These are phyloP conservation scores for Fusarium nodosum DNA, from an alignment of 2,329 filamentous ascomycete species.

Conservation along the genomic window DNA sequence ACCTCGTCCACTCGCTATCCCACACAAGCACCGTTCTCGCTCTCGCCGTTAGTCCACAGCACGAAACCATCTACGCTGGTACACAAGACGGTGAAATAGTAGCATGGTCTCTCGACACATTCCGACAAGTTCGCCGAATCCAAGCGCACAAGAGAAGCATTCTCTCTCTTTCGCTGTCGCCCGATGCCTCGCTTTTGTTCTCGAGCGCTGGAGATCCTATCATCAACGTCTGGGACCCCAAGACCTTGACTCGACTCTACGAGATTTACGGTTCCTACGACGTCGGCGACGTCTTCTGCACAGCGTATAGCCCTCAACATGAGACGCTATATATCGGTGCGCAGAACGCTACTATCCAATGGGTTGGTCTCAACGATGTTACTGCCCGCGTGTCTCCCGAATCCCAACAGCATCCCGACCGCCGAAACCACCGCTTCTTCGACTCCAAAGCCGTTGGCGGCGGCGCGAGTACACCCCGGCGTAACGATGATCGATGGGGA, in stretches of 20 bases:
- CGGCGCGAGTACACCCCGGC: conserved; percentile 81
- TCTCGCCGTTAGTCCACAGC: conserved; percentile 81
- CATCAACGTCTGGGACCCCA: conserved; percentile 92
- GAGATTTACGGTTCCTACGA: conserved; percentile 95
- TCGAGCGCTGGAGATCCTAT: conserved; percentile 95
- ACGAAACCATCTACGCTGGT: conserved; percentile 88
- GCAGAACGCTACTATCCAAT: conserved; percentile 95
- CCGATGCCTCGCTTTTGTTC: conserved; percentile 82
- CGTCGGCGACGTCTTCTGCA: conserved; percentile 94
- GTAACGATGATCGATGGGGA: conserved; percentile 70
- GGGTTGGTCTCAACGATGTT: conserved; percentile 81
- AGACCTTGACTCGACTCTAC: conserved; percentile 80
- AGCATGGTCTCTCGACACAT: conserved; percentile 90
- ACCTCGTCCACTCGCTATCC: conserved; percentile 79
- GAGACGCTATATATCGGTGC: conserved; percentile 91
- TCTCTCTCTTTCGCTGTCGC: conserved; percentile 84
- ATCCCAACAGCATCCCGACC: conserved; percentile 78
- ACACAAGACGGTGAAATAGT: conserved; percentile 95
- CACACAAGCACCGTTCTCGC: conserved; percentile 86
- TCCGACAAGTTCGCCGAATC: conserved; percentile 81
- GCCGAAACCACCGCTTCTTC: conserved; percentile 89
- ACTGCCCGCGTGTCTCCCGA: conserved; percentile 70
- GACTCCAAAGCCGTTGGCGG: conserved; percentile 86
- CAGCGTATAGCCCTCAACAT: conserved; percentile 85
- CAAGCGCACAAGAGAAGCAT: conserved; percentile 94